Percentiles rank a stretch among this genome's conserved stretches.
Evolutionary conservation across 352 stramenopile species (phyloP).

Genomic region (Phytophthora palmivora): DNA sequence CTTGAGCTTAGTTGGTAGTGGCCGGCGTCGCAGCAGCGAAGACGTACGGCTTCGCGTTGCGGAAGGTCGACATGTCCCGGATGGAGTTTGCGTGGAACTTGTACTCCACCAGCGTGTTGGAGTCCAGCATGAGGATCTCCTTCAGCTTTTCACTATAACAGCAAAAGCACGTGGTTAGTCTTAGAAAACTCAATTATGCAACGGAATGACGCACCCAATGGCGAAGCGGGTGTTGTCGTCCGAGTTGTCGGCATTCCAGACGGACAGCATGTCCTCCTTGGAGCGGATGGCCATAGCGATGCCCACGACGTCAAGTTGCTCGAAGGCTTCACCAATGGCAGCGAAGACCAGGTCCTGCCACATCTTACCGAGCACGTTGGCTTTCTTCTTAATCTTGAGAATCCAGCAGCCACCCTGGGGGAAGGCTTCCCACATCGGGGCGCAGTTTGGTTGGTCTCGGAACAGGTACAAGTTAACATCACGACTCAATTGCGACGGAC

Average conservation of each 20-base stretch:
- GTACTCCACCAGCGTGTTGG: conserved; percentile 95
- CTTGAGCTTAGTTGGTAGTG: conserved; percentile 53
- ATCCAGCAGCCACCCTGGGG: conserved; percentile 95
- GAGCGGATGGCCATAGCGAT: conserved; percentile 93
- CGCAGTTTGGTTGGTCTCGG: conserved; percentile 88
- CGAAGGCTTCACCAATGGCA: conserved; percentile 92
- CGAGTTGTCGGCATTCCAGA: conserved; percentile 95
- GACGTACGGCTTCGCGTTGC: conserved; percentile 93
- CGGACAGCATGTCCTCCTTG: conserved; percentile 95
- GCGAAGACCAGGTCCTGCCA: conserved; percentile 95
- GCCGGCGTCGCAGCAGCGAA: conserved; percentile 73
- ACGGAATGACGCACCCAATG: conserved; percentile 63
- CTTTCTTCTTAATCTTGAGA: conserved; percentile 95
- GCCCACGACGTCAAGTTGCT: conserved; percentile 92
- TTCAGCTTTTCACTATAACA: conserved; percentile 90
- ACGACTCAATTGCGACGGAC: conserved; percentile 90
- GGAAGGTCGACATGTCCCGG: conserved; percentile 94
- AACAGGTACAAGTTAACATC: conserved; percentile 96
- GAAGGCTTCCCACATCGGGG: conserved; percentile 93
- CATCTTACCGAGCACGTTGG: conserved; percentile 94
- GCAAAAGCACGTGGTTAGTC: conserved; percentile 9
- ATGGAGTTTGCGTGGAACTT: conserved; percentile 95
- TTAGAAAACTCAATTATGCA: background rate
- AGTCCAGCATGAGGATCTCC: conserved; percentile 94
- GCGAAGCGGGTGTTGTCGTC: conserved; percentile 86